These are phyloP conservation scores for Schrenkiella parvula DNA, from an alignment of 345 rosid species.

Conservation along the genomic window DNA sequence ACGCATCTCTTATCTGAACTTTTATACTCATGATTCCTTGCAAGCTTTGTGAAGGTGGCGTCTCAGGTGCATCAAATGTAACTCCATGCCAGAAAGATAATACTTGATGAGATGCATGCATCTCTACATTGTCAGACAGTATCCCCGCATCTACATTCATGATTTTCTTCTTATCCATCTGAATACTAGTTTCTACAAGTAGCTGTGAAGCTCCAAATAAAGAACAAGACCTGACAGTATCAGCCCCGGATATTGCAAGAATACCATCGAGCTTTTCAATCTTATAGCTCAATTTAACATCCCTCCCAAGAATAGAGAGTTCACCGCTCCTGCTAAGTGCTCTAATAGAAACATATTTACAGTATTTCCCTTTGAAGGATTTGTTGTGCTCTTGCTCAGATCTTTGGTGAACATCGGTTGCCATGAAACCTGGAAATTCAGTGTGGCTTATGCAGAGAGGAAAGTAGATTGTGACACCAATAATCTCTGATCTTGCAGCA, in stretches of 20 bases:
- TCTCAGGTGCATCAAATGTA: conserved; percentile 45
- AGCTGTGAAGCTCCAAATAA: conserved; percentile 56
- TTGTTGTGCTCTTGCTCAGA: conserved; percentile 28
- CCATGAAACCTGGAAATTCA: conserved; percentile 31
- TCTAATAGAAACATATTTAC: conserved; percentile 48
- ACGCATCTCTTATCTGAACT: conserved; percentile 52
- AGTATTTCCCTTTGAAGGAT: conserved; percentile 35
- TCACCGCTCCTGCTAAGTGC: conserved; percentile 42
- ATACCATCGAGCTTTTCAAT: conserved; percentile 49
- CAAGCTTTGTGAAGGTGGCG: conserved; percentile 45
- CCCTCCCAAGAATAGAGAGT: conserved; percentile 38
- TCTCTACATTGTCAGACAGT: conserved; percentile 53
- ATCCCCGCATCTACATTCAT: conserved; percentile 35
- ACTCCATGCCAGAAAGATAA: conserved; percentile 64
- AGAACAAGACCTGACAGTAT: conserved; percentile 49
- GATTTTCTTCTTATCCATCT: conserved; percentile 33
- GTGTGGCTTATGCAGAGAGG: conserved; percentile 43
- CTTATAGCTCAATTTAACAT: conserved; percentile 45
- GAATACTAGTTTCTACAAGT: conserved; percentile 44
- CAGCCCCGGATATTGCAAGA: conserved; percentile 37
- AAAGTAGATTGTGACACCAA: conserved; percentile 51
- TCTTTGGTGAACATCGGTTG: conserved; percentile 31
- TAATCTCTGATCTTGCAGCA: conserved; percentile 47
- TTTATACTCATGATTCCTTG: conserved; percentile 41
- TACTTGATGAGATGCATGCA: conserved; percentile 65